Conservation (phyloP, 208 protist genomes). For the Porcisia hertigi region DNA sequence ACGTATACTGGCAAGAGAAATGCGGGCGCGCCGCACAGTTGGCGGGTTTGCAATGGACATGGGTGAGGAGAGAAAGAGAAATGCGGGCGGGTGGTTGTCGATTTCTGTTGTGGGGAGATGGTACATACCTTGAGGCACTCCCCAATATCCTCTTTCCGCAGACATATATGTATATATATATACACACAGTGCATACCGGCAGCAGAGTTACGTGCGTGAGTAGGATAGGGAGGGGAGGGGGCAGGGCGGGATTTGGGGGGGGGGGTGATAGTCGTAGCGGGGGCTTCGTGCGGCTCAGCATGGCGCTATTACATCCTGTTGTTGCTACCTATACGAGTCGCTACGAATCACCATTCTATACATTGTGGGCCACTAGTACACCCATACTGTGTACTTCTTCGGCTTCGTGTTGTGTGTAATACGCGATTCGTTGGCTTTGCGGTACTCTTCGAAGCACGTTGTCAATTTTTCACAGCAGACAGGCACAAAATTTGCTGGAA, state of each 20-base stretch:
- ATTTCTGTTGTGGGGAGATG: too few species aligned
- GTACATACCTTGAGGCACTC: too few species aligned
- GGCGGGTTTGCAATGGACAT: background rate
- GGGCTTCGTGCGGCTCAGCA: background rate
- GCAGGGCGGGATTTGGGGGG: too few species aligned
- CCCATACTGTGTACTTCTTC: conserved; percentile 4
- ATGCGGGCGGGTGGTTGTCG: background rate
- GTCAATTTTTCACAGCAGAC: conserved; percentile 27
- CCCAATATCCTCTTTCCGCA: background rate
- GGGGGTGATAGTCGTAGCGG: too few species aligned
- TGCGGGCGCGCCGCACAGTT: too few species aligned
- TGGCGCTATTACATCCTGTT: background rate
- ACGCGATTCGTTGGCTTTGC: conserved; percentile 23
- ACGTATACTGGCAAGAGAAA: background rate
- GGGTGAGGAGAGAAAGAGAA: conserved; percentile 1
- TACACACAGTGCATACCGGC: background rate
- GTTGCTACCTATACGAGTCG: background rate
- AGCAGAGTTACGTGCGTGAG: too few species aligned
- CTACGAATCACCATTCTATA: background rate
- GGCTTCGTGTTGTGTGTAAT: conserved; percentile 8
- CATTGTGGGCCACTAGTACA: background rate
- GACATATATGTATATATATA: background rate
- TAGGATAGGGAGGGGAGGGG: too few species aligned
- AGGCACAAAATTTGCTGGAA: conserved; percentile 36
- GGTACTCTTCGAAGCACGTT: conserved; percentile 4